These are phyloP conservation scores for Hymenoscyphus infarciens DNA, from an alignment of 2,329 filamentous ascomycete genomes.

Conservation along the genomic window DNA sequence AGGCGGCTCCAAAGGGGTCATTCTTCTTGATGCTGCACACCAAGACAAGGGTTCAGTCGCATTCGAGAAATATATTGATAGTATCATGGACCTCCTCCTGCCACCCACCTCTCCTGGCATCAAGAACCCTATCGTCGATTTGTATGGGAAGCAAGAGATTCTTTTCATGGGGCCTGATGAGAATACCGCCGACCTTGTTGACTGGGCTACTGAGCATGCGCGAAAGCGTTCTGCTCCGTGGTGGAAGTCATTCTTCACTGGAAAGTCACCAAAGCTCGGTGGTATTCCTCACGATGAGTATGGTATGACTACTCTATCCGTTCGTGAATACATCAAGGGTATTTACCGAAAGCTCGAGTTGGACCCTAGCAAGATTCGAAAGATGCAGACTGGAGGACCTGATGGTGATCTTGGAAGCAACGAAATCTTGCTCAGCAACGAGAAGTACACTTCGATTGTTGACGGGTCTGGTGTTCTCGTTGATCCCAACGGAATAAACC, in stretches of 20 bases:
- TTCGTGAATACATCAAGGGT: slow-evolving; percentile 91
- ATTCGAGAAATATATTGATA: slow-evolving; percentile 99
- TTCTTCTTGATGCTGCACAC: slow-evolving; percentile 87
- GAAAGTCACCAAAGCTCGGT: slow-evolving; percentile 92
- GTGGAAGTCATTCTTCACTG: slow-evolving; percentile 99
- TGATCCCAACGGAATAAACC: slow-evolving; percentile 85
- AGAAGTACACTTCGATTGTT: slow-evolving; percentile 94
- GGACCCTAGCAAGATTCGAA: slow-evolving; percentile 78
- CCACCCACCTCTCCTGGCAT: slow-evolving; percentile 90
- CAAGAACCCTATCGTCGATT: slow-evolving; percentile 96
- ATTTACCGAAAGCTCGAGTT: slow-evolving; percentile 96
- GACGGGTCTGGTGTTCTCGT: slow-evolving; percentile 94
- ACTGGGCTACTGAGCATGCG: slow-evolving; percentile 98
- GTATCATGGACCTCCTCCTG: slow-evolving; percentile 89
- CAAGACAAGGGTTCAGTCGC: slow-evolving; percentile 90
- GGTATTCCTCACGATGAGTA: slow-evolving; percentile 96
- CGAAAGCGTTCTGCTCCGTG: slow-evolving; percentile 82
- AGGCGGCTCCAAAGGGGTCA: slow-evolving; percentile 96
- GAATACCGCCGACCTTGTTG: slow-evolving; percentile 94
- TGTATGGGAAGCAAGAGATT: slow-evolving; percentile 93
- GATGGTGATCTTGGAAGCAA: slow-evolving; percentile 97
- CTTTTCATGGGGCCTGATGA: slow-evolving; percentile 98
- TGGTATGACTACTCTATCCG: slow-evolving; percentile 96
- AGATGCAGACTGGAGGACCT: slow-evolving; percentile 96
- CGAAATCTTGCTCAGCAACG: slow-evolving; percentile 92